Base-by-base conservation (phyloP, 352 stramenopile species). In the Thraustochytrium striatum region DNA sequence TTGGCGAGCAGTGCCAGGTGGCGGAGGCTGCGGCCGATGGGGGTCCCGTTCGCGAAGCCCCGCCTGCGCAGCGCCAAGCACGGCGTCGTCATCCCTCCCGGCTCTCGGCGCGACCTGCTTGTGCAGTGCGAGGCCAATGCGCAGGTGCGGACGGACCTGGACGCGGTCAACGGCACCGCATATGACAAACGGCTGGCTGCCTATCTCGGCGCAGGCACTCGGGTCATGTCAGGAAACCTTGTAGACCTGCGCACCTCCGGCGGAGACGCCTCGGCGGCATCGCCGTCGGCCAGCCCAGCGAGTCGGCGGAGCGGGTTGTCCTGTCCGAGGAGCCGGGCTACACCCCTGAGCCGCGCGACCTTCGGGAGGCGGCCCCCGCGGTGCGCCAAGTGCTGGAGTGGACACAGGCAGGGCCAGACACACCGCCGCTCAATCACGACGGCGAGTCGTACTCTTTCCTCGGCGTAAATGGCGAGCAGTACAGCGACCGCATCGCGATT, bases 371-470 rank as follows among this genome's bases (percentile, higher is more conserved):
- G 19, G 28, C 70, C 1, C n/a, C 52, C 21, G 55, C 30, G 16
- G 53, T 58, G 32, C 33, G 39, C 3, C 8, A 11, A 7, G 33
- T 47, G 9, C 19, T 84, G 21, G 69, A 33, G 36, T 83, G 44
- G 9, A 81, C 43, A 11, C 55, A 81, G 28, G 73, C 61, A 32
- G 72, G 39, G 13, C 69, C 57, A 7, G 25, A 41, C 28, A 75
- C 65, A 19, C 32, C 44, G 0, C 43, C 41, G 32, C 21, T 59
- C 2, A 21, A 36, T 79, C 13, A 43, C 2, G 87, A 92, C 62
- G 89, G 87, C 0, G 88, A 89, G 68, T 82, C 80, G 78, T 92
- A 92, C 85, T 90, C 89, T 65, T 79, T 86, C 50, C 92, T 91
- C 83, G 88, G 85, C 44, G 87, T 93, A 72, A 92, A 93, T 82